A percentile compares a stretch with the other conserved stretches of the same genome.
These are phyloP conservation scores for Staphylotrichum longicolle DNA, from an alignment of 495 filamentous ascomycete genomes.

Conservation along the genomic window DNA sequence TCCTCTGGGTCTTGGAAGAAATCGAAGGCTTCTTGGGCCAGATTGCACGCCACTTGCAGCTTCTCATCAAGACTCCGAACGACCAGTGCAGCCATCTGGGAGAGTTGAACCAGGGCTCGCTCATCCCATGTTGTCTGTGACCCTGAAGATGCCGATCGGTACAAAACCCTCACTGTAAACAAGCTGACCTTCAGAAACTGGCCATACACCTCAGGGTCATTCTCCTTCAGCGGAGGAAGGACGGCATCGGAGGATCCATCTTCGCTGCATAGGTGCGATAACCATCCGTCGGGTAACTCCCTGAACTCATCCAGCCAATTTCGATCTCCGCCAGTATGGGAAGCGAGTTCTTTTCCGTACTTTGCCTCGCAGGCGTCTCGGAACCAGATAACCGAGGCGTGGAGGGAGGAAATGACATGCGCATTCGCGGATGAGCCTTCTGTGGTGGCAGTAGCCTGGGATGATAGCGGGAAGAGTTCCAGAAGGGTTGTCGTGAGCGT, in stretches of 20 bases:
- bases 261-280: constrained; percentile 16
- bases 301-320: constrained; percentile 31
- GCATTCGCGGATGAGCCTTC: constrained; percentile 22
- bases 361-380: constrained; percentile 30
- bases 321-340: constrained; percentile 14
- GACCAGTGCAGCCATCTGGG: constrained; percentile 34
- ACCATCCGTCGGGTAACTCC: constrained; percentile 24
- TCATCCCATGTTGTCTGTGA: constrained; percentile 26
- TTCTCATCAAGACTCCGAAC: constrained; percentile 28
- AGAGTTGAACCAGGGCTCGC: constrained; percentile 27
- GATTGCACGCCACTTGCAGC: constrained; percentile 28
- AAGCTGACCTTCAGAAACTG: constrained; percentile 30
- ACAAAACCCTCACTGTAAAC: constrained; percentile 27
- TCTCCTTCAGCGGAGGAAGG: constrained; percentile 11
- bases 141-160: constrained; percentile 21
- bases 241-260: neutral
- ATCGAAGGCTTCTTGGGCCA: constrained; percentile 35
- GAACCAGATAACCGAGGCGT: constrained; percentile 33
- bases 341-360: constrained; percentile 16
- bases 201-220: constrained; percentile 28
- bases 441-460: neutral
- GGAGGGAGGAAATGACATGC: constrained; percentile 31
- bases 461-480: constrained; percentile 30
- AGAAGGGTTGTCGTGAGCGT: constrained; percentile 24
- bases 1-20: constrained; percentile 28